A percentile compares a stretch with the other conserved stretches of the same genome.
Evolutionary conservation across 352 stramenopile genomes (phyloP).

Genomic region (Globisporangium polare): DNA sequence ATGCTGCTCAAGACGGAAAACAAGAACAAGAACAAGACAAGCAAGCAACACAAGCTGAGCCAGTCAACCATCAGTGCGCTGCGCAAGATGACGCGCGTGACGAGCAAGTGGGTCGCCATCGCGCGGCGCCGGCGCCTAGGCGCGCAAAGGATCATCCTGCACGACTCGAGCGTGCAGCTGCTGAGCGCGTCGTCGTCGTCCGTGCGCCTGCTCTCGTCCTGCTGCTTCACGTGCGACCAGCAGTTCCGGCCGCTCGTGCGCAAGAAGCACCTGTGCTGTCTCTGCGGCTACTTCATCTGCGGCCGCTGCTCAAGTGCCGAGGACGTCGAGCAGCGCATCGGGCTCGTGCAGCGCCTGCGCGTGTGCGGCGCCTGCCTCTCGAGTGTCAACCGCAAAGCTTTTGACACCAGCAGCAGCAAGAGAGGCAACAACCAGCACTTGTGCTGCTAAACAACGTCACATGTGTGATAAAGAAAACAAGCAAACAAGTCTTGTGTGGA

Average conservation of each 20-base stretch:
- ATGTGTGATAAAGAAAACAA: conserved; percentile 15
- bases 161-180: neutral
- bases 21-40: neutral
- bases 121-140: conserved; percentile 21
- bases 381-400: conserved; percentile 12
- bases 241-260: conserved; percentile 18
- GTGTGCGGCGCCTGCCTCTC: conserved; percentile 42
- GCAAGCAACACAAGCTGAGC: conserved; percentile 2
- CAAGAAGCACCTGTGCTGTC: conserved; percentile 33
- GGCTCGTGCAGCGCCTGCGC: conserved; percentile 29
- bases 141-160: conserved; percentile 4
- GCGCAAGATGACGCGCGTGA: conserved; percentile 13
- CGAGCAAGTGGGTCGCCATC: conserved; percentile 18
- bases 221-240: conserved; percentile 18
- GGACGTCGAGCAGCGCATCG: conserved; percentile 41
- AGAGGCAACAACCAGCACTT: neutral
- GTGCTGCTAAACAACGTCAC: neutral
- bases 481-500: neutral
- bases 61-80: conserved; percentile 13
- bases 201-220: conserved; percentile 9
- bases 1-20: neutral
- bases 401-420: neutral
- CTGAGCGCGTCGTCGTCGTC: conserved; percentile 7
- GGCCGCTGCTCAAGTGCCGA: conserved; percentile 30
- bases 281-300: conserved; percentile 41